Conservation (phyloP, 305 asterid genomes). For the Caryopteris hybrid region DNA sequence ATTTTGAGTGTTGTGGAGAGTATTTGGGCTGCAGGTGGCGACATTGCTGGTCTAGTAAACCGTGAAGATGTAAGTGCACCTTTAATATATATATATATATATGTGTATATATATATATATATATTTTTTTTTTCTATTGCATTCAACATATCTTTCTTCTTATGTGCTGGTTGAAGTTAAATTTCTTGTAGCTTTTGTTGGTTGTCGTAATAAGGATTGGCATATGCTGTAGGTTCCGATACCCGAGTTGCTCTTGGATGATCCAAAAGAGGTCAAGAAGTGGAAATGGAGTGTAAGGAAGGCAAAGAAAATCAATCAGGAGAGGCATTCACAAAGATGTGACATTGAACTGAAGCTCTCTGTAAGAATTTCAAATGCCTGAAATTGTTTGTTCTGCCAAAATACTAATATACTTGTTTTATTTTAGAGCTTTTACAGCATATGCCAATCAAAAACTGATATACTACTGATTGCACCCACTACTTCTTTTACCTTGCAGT, state of each 20-base stretch:
- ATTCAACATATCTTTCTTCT: neutral
- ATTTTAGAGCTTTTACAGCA: too few species aligned
- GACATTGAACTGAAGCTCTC: conserved; percentile 89
- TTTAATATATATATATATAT: neutral
- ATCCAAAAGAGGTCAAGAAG: conserved; percentile 49
- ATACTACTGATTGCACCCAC: neutral
- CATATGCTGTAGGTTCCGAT: conserved; percentile 57
- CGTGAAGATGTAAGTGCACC: conserved; percentile 68
- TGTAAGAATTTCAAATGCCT: conserved; percentile 37
- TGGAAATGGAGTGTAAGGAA: conserved; percentile 87
- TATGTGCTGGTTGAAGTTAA: neutral
- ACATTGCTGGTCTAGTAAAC: conserved; percentile 79
- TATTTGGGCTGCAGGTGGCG: conserved; percentile 91
- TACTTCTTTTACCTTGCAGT: neutral
- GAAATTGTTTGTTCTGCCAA: conserved; percentile 13
- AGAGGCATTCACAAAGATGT: conserved; percentile 87
- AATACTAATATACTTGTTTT: too few species aligned
- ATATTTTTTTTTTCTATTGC: neutral
- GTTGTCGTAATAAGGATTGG: conserved; percentile 12
- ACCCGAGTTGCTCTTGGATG: conserved; percentile 64
- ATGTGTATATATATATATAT: neutral
- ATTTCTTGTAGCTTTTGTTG: conserved; percentile 11
- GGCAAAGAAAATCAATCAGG: conserved; percentile 76
- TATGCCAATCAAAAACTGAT: conserved; percentile 5
- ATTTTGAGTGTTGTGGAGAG: conserved; percentile 72